phyloP scores from a whole-genome alignment of 1,284 basidiomycete genomes.

The Rhizoctonia solani region DNA sequence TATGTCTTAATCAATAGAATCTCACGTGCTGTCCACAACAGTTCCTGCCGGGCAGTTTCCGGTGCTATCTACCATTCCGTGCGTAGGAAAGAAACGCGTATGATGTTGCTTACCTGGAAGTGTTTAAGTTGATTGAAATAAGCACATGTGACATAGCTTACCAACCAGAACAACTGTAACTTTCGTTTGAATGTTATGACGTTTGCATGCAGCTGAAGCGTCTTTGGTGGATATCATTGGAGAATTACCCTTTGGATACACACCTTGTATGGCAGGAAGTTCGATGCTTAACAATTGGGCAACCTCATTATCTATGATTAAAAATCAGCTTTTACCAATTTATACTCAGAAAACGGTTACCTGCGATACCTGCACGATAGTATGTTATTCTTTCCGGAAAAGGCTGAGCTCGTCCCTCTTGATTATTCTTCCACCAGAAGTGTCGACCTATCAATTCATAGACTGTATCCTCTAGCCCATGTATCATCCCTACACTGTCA shows the following conservation, averaged over 20 bases:
- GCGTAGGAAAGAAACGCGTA: conserved; percentile 65
- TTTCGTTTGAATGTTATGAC: conserved; percentile 23
- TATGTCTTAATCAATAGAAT: not conserved
- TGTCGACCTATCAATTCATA: not conserved
- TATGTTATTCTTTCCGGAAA: conserved; percentile 33
- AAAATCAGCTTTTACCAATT: not conserved
- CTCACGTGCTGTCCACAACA: conserved; percentile 54
- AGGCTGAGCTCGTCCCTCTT: conserved; percentile 14
- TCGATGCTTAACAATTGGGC: not conserved
- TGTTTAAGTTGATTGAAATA: not conserved
- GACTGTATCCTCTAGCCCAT: conserved; percentile 64
- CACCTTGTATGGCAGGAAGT: conserved; percentile 56
- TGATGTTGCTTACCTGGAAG: conserved; percentile 38
- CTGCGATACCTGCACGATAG: conserved; percentile 36
- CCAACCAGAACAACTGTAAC: conserved; percentile 40
- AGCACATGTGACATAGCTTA: not conserved
- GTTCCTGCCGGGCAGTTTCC: conserved; percentile 78
- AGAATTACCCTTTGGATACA: conserved; percentile 35
- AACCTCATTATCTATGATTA: conserved; percentile 30
- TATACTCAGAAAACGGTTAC: not conserved
- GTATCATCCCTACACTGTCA: too few relatives aligned
- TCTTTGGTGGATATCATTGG: not conserved
- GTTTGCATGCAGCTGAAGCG: conserved; percentile 27
- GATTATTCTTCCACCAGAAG: not conserved
- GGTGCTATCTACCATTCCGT: conserved; percentile 59